Conservation (phyloP, 2,329 filamentous ascomycete species). For the Penicillium sp. region DNA sequence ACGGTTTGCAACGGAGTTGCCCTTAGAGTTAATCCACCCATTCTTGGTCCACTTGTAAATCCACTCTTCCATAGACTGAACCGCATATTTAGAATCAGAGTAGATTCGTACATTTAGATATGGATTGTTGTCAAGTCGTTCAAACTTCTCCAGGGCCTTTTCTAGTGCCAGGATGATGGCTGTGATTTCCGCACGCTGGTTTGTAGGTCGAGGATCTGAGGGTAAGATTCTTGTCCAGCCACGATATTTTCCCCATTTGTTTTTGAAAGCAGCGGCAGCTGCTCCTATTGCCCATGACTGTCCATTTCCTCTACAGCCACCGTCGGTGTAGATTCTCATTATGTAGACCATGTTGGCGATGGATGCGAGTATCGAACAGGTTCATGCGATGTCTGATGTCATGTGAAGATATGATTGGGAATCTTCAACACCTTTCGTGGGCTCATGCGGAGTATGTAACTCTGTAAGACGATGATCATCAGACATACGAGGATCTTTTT, state of each 20-base stretch:
- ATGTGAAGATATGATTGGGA: background rate
- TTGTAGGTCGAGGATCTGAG: slow-evolving; percentile 1
- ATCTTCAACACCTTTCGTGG: background rate
- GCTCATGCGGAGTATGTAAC: background rate
- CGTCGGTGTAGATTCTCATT: background rate
- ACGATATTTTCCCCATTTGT: background rate
- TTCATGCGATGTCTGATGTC: background rate
- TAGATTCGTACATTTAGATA: background rate
- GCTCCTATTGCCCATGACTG: background rate
- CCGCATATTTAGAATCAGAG: slow-evolving; percentile 8
- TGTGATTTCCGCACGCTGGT: slow-evolving; percentile 6
- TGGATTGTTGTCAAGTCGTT: background rate
- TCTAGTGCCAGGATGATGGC: slow-evolving; percentile 8
- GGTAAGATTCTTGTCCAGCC: background rate
- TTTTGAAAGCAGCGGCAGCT: slow-evolving; percentile 5
- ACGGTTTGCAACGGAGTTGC: background rate
- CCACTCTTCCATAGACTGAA: slow-evolving; percentile 1
- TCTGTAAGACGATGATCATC: background rate
- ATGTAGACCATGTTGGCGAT: slow-evolving; percentile 1
- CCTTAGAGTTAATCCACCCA: background rate
- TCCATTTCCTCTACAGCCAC: slow-evolving; percentile 7
- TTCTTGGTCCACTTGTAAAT: slow-evolving; percentile 1
- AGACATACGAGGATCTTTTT: background rate
- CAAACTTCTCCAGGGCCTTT: background rate
- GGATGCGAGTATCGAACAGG: background rate